phyloP scores from a whole-genome alignment of 805 yeast genomes.

The Lachancea sp. region DNA sequence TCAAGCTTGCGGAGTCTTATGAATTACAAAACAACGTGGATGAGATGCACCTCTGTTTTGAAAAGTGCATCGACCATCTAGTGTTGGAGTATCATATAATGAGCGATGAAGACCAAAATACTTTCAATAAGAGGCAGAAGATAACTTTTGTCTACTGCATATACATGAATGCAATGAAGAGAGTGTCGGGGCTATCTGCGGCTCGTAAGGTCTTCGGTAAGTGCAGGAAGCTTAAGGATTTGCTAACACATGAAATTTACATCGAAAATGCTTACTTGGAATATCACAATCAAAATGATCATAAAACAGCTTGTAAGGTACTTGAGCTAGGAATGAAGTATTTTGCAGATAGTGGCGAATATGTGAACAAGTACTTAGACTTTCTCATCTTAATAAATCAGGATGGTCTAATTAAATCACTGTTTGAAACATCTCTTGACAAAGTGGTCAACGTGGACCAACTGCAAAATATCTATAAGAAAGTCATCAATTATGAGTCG shows the following conservation, averaged over 20 bases:
- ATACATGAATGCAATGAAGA: constrained; percentile 64
- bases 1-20: constrained; percentile 60
- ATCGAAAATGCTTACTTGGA: constrained; percentile 81
- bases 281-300: constrained; percentile 54
- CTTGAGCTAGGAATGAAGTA: constrained; percentile 72
- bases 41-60: constrained; percentile 46
- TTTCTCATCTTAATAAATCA: constrained; percentile 64
- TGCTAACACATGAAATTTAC: constrained; percentile 67
- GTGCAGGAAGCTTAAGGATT: constrained; percentile 52
- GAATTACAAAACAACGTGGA: constrained; percentile 52
- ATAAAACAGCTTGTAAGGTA: constrained; percentile 64
- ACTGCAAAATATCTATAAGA: constrained; percentile 44
- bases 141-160: constrained; percentile 62
- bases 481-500: constrained; percentile 62
- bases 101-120: constrained; percentile 16
- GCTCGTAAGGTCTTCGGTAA: constrained; percentile 67
- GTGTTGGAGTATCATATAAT: constrained; percentile 33
- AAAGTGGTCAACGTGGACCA: constrained; percentile 33
- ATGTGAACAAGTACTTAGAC: constrained; percentile 61
- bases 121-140: constrained; percentile 19
- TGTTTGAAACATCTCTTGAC: constrained; percentile 71
- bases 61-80: constrained; percentile 44
- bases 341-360: constrained; percentile 48
- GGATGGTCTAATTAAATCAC: constrained; percentile 68
- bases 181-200: constrained; percentile 60